Evolutionary conservation across 2,329 filamentous ascomycete species (phyloP), one percentile per base, ranked within the genome.

Genomic region (Peltaster fructicola): DNA sequence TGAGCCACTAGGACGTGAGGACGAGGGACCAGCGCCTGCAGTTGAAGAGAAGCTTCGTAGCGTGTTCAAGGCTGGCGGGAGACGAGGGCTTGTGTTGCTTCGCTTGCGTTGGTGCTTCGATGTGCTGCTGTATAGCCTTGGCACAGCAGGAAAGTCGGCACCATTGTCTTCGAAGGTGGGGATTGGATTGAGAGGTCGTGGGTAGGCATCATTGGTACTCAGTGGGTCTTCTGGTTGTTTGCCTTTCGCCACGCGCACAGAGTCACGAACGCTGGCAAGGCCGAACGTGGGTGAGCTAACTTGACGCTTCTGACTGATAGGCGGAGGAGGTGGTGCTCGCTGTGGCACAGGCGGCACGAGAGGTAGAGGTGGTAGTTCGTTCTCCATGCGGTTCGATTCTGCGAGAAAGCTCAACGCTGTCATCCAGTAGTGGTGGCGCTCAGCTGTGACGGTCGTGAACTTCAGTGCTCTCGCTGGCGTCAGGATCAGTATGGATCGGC

Each of bases 401-500:
- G 85, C 84, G 15, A 98, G 62, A 65, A 95, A 98, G 0, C 84
- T 92, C 11, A 98, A 60, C 1, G 88, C 81, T 11, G 81, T 93
- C 30, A 98, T 59, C 88, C 88, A 98, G 23, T 93, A 57, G 43
- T 90, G 91, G 50, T 98, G 88, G 9, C 88, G 72, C 37, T 95
- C 88, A 16, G 73, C 59, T 12, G 71, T 75, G 9, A 65, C 59
- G 0, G 88, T 80, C 0, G 88, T 98, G 48, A 98, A 95, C 47
- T 98, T 98, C 29, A 98, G 63, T 1, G 88, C 88, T 39, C 88
- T 69, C 40, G 91, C 76, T 1, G 88, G 85, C 4, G 88, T 98
- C 24, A 98, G 53, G 36, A 98, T 92, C 23, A 98, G 56, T 39
- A 98, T 95, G 0, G 88, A 95, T 25, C 88, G 73, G 52, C 90